A percentile compares a stretch with the other conserved stretches of the same genome.
phyloP scores from a whole-genome alignment of 1,284 basidiomycete species.

The Naganishia sp. region DNA sequence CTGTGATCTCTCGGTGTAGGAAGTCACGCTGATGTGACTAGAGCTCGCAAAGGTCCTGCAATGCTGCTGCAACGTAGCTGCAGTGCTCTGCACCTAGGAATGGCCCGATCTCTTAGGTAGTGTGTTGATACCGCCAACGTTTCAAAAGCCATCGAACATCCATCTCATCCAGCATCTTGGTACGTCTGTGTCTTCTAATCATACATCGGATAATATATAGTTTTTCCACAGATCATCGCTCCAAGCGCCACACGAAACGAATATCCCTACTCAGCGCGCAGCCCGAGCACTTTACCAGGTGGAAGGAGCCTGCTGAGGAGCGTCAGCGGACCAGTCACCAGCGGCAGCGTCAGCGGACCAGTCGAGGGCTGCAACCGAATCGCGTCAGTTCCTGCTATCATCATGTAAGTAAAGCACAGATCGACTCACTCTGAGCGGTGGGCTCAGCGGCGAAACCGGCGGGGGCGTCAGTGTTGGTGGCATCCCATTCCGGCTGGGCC shows the following conservation, averaged over 20 bases:
- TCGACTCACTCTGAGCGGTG: slow-evolving; percentile 67
- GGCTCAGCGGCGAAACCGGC: slow-evolving; percentile 77
- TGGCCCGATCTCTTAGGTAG: too few relatives aligned
- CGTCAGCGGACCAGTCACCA: slow-evolving; percentile 64
- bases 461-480: slow-evolving; percentile 67
- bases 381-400: too few relatives aligned
- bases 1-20: too few relatives aligned
- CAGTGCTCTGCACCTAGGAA: too few relatives aligned
- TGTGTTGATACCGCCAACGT: too few relatives aligned
- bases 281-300: slow-evolving; percentile 30
- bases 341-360: slow-evolving; percentile 74
- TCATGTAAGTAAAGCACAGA: slow-evolving; percentile 34
- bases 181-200: slow-evolving; percentile 23
- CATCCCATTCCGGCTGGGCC: slow-evolving; percentile 72
- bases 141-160: background rate
- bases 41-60: too few relatives aligned
- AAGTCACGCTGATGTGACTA: too few relatives aligned
- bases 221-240: slow-evolving; percentile 28
- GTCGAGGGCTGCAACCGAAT: slow-evolving; percentile 61
- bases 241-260: slow-evolving; percentile 23
- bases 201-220: slow-evolving; percentile 29
- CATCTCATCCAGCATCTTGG: slow-evolving; percentile 26
- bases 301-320: slow-evolving; percentile 46
- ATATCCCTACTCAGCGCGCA: slow-evolving; percentile 23
- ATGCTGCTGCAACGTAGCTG: too few relatives aligned